These are phyloP conservation scores for Fusarium avenaceum DNA, from an alignment of 2,329 filamentous ascomycete genomes.

Conservation along the genomic window DNA sequence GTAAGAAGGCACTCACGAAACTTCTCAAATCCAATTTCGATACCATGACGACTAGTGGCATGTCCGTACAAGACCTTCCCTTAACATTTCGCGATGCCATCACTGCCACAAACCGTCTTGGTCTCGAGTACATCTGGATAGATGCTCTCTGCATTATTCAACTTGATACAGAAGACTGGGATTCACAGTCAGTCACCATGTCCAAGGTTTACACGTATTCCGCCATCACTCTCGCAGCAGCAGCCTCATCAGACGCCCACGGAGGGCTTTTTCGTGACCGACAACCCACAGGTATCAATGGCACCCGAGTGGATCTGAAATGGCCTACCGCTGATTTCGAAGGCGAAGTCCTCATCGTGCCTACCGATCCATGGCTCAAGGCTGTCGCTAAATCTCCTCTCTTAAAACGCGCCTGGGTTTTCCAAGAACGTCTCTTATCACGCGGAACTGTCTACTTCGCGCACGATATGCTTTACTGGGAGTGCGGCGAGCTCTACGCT, in stretches of 20 bases:
- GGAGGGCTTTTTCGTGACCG: conserved; percentile 2
- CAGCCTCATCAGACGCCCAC: neutral
- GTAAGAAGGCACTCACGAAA: neutral
- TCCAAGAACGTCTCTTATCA: conserved; percentile 10
- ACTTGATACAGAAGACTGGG: conserved; percentile 5
- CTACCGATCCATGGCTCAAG: conserved; percentile 4
- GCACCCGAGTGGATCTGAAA: fast-evolving
- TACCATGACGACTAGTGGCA: neutral
- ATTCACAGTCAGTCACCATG: neutral
- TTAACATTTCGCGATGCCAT: conserved; percentile 11
- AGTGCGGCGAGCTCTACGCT: conserved; percentile 6
- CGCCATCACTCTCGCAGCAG: neutral
- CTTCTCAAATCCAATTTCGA: conserved; percentile 8
- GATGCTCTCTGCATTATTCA: conserved; percentile 14
- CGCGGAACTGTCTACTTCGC: conserved; percentile 5
- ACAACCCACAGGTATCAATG: neutral
- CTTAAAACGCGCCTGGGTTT: conserved; percentile 6
- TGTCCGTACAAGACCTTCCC: neutral
- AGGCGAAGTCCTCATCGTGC: neutral
- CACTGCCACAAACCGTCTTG: neutral
- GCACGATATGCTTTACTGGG: conserved; percentile 14
- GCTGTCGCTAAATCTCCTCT: neutral
- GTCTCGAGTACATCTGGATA: conserved; percentile 10
- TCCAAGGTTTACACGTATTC: conserved; percentile 13
- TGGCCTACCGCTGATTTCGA: neutral